These are phyloP conservation scores for Jackrogersella multiformis DNA, from an alignment of 495 filamentous ascomycete species.

Conservation along the genomic window DNA sequence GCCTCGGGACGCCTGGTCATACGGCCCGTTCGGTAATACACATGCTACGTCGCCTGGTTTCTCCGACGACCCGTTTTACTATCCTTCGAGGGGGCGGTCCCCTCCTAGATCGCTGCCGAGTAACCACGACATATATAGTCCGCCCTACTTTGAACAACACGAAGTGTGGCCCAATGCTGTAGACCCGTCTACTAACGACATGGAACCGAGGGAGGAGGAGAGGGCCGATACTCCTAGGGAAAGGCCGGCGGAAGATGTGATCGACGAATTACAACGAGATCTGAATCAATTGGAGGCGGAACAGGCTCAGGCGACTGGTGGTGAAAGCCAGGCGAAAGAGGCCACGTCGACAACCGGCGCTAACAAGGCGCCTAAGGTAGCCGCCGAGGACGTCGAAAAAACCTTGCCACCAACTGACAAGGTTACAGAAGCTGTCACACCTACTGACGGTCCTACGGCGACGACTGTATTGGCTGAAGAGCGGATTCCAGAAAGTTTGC, in stretches of 20 bases:
- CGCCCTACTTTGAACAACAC: constrained; percentile 27
- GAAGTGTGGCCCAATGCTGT: constrained; percentile 40
- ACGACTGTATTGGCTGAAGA: constrained; percentile 4
- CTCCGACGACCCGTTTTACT: constrained; percentile 49
- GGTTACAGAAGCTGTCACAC: constrained; percentile 18
- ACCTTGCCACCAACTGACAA: constrained; percentile 12
- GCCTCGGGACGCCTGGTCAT: constrained; percentile 49
- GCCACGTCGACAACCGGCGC: constrained; percentile 18
- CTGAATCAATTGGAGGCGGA: constrained; percentile 36
- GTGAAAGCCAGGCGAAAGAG: constrained; percentile 32
- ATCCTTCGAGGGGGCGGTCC: constrained; percentile 56
- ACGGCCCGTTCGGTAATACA: constrained; percentile 35
- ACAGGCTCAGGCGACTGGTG: constrained; percentile 29
- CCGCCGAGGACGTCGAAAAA: constrained; percentile 19
- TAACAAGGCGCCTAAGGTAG: constrained; percentile 4
- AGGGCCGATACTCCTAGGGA: constrained; percentile 34
- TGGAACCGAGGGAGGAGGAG: constrained; percentile 33
- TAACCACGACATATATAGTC: constrained; percentile 45
- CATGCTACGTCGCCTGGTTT: constrained; percentile 37
- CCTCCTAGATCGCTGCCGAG: constrained; percentile 56
- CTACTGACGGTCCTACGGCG: constrained; percentile 10
- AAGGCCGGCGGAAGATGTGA: constrained; percentile 20
- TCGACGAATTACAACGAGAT: constrained; percentile 32
- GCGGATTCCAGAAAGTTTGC: constrained; percentile 3
- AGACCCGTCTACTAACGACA: constrained; percentile 21